Evolutionary conservation across 2,329 filamentous ascomycete species (phyloP).

Genomic region (Chaetomium strumarium): DNA sequence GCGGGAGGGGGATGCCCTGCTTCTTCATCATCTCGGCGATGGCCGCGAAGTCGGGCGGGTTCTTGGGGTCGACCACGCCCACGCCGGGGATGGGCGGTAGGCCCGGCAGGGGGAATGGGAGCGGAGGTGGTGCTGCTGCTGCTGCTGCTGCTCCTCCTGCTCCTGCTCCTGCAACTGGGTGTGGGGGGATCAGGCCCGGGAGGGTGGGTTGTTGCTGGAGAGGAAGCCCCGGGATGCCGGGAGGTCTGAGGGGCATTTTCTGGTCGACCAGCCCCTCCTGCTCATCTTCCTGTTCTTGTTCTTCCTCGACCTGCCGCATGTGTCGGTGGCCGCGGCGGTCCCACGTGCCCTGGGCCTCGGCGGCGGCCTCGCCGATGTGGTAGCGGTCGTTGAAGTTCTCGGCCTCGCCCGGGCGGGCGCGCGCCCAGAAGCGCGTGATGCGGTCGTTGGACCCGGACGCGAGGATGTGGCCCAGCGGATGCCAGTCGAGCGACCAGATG

Average conservation of each 20-base stretch:
- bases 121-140: conserved; percentile 42
- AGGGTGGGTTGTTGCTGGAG: conserved; percentile 29
- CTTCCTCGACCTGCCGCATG: conserved; percentile 84
- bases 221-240: conserved; percentile 56
- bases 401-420: conserved; percentile 80
- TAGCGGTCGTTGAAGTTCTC: conserved; percentile 84
- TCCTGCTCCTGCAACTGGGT: neutral
- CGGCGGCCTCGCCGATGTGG: conserved; percentile 89
- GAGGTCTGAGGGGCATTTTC: conserved; percentile 61
- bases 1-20: conserved; percentile 53
- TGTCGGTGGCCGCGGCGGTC: conserved; percentile 71
- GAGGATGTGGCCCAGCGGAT: conserved; percentile 90
- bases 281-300: conserved; percentile 89
- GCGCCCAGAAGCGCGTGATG: conserved; percentile 94
- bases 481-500: conserved; percentile 98
- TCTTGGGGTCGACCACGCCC: conserved; percentile 48
- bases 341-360: conserved; percentile 93
- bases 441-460: conserved; percentile 95
- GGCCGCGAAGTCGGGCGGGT: conserved; percentile 55
- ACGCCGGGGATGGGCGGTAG: conserved; percentile 44
- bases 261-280: conserved; percentile 90
- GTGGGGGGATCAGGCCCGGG: neutral
- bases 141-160: neutral
- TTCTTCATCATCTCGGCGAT: conserved; percentile 61
- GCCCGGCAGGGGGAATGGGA: conserved; percentile 46